Conservation (phyloP, 352 stramenopile genomes). For the Globisporangium abappressorium region DNA sequence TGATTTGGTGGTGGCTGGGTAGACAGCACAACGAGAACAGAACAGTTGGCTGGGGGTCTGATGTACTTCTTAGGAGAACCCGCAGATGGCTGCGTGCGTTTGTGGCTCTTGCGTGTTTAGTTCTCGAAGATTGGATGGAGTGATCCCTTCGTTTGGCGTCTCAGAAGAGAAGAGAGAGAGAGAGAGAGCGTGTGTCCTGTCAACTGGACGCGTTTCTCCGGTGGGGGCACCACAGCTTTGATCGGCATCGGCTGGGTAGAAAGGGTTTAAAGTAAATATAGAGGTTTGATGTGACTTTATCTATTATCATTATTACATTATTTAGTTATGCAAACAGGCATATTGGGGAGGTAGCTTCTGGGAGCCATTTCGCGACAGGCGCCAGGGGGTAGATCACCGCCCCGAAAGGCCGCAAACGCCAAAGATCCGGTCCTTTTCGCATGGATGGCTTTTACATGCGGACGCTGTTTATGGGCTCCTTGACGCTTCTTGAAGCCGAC, state of each 20-base stretch:
- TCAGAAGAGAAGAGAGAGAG: neutral
- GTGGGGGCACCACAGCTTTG: neutral
- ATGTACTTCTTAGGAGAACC: neutral
- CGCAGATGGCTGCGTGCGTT: neutral
- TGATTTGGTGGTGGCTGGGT: neutral
- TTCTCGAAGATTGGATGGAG: neutral
- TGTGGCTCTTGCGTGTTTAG: neutral
- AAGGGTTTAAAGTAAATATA: neutral
- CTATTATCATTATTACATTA: neutral
- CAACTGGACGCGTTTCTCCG: constrained; percentile 6
- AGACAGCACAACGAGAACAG: neutral
- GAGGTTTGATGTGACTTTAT: neutral
- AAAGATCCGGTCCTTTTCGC: constrained; percentile 1
- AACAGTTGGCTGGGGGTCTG: neutral
- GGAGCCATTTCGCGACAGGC: neutral
- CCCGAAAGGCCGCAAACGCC: neutral
- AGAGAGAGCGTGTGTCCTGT: neutral
- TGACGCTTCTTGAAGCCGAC: neutral
- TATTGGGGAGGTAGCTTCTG: neutral
- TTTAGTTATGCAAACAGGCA: neutral
- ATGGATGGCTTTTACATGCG: neutral
- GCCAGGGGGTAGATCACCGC: neutral
- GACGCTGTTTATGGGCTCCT: neutral
- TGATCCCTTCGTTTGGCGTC: neutral
- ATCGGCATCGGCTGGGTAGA: neutral